Conservation (phyloP, 202 grass and related monocot genomes). For the Cymbopogon flexuosus region DNA sequence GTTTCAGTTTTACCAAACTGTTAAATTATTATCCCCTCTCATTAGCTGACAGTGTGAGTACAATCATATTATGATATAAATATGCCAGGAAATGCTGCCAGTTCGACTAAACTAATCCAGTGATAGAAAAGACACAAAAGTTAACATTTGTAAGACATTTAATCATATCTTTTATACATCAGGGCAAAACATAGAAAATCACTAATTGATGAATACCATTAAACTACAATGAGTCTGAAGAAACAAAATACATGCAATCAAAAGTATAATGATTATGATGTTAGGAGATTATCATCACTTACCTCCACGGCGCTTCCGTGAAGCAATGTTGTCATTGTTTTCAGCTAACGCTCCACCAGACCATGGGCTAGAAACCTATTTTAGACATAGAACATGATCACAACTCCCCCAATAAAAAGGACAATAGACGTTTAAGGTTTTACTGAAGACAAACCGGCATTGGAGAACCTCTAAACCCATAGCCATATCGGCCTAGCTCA, state of each 20-base stretch:
- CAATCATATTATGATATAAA: background rate
- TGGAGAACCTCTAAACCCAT: conserved; percentile 88
- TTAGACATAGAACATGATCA: conserved; percentile 23
- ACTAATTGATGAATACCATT: background rate
- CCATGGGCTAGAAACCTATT: conserved; percentile 78
- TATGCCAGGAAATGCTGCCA: background rate
- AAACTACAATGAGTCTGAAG: background rate
- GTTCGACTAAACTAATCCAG: background rate
- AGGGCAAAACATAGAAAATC: background rate
- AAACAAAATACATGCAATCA: conserved; percentile 5
- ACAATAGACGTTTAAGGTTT: background rate
- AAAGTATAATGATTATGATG: background rate
- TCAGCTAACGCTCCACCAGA: conserved; percentile 58
- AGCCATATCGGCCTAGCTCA: conserved; percentile 60
- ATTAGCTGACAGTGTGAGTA: background rate
- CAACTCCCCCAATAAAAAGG: background rate
- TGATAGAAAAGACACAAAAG: background rate
- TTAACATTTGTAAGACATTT: background rate
- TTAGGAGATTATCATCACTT: background rate
- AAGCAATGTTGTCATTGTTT: conserved; percentile 73
- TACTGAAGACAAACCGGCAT: conserved; percentile 58
- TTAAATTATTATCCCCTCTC: background rate
- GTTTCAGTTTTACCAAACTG: background rate
- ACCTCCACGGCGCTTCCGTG: conserved; percentile 89
- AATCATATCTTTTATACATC: background rate